Base-by-base conservation (phyloP, 169 alveolate genomes). In the Plasmodium gallinaceum region DNA sequence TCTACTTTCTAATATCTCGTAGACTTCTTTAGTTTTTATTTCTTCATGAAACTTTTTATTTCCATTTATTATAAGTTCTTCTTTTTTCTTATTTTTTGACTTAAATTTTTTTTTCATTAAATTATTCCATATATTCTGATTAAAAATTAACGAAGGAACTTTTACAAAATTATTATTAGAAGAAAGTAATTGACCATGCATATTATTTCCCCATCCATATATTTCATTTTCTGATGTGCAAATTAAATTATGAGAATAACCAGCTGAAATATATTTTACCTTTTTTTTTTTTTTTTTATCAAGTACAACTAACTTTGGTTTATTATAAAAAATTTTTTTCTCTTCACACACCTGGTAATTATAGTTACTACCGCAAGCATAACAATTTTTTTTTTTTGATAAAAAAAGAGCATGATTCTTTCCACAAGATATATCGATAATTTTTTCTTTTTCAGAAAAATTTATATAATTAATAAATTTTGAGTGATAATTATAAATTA, bases 181-280 rank as follows among this genome's bases (percentile, higher is more conserved):
- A 7, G 12, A 7, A 54, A 16, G 68, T 9, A 80, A 32, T 46
- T 80, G 90, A 1, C 61, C 48, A 46, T 80, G 72, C 8, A 80
- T 42, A 46, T 80, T 80, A 68, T 80, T 80, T 12, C 90, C 90
- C 90, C 90, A 80, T 0, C 72, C 83, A 37, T 66, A 80, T 61
- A 80, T 32, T 46, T 80, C 90, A 80, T 80, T 65, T 70, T 45
- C 37, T n/a, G 65, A 66, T 3, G 90, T 80, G n/a, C 73, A 80
- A 52, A 80, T 54, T 80, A 80, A 43, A 60, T 80, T 80, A 45
- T 80, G 90, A 12, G 80, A 51, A 80, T 80, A 57, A 12, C 90
- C 90, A 12, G 90, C 83, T n/a, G 90, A 20, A 37, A 80, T 80
- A 22, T 39, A 68, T 42, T 80, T 80, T 16, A 80, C 62, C 18